Evolutionary conservation across 2,329 filamentous ascomycete species (phyloP).

Genomic region (Fusarium denticulatum): DNA sequence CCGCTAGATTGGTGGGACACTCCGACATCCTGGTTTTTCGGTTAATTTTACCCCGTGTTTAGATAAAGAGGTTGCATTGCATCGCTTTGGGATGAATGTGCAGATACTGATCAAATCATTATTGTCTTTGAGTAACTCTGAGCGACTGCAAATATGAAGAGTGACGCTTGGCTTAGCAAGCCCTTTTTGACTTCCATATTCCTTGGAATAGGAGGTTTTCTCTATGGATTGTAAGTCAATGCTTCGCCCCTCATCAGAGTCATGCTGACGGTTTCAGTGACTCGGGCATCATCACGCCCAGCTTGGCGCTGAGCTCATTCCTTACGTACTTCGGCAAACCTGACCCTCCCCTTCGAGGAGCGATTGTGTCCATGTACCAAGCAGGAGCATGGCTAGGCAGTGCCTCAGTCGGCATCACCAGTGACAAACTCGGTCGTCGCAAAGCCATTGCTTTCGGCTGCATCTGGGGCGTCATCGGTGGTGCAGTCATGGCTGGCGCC

Average conservation of each 20-base stretch:
- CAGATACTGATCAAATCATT: background rate
- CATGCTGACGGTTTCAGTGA: slow-evolving; percentile 41
- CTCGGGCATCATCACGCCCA: slow-evolving; percentile 55
- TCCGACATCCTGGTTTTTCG: slow-evolving; percentile 14
- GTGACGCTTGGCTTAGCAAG: slow-evolving; percentile 49
- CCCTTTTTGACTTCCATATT: slow-evolving; percentile 52
- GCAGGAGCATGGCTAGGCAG: slow-evolving; percentile 54
- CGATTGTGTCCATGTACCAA: slow-evolving; percentile 54
- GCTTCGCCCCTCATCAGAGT: rapidly evolving
- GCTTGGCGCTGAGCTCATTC: slow-evolving; percentile 50
- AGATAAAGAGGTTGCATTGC: slow-evolving; percentile 15
- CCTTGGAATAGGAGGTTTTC: slow-evolving; percentile 53
- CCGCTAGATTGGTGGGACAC: background rate
- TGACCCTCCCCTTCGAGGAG: slow-evolving; percentile 48
- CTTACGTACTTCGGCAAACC: slow-evolving; percentile 49
- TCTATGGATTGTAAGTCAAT: slow-evolving; percentile 51
- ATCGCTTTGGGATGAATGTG: background rate
- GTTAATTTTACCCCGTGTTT: slow-evolving; percentile 22
- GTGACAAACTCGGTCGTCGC: slow-evolving; percentile 50
- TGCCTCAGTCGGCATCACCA: slow-evolving; percentile 52
- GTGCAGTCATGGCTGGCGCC: slow-evolving; percentile 53
- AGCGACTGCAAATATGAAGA: slow-evolving; percentile 31
- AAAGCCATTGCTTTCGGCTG: slow-evolving; percentile 54
- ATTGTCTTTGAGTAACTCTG: background rate
- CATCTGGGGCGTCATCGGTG: slow-evolving; percentile 52